Evolutionary conservation across 2,329 filamentous ascomycete species (phyloP).

Genomic region (Neobulgaria alba): DNA sequence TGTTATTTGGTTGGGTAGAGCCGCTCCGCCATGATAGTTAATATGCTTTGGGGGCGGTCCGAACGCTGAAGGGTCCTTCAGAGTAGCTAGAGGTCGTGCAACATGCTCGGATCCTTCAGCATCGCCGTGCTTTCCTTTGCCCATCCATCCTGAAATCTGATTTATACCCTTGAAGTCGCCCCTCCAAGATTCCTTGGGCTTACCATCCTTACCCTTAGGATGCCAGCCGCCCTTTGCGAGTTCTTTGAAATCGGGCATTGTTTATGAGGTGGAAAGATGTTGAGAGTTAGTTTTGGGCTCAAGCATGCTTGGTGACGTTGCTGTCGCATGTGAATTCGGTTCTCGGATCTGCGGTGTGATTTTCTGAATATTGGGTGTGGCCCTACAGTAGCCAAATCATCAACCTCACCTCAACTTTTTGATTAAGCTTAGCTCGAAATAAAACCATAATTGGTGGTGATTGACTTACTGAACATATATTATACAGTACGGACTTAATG

Average conservation of each 20-base stretch:
- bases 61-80: constrained; percentile 58
- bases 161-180: constrained; percentile 29
- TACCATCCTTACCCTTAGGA: constrained; percentile 42
- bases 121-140: constrained; percentile 26
- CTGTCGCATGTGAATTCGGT: too few species aligned
- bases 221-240: constrained; percentile 45
- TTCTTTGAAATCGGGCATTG: constrained; percentile 39
- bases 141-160: constrained; percentile 30
- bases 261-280: constrained; percentile 1
- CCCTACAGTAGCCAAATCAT: too few species aligned
- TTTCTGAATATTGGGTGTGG: too few species aligned
- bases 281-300: too few species aligned
- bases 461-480: too few species aligned
- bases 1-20: constrained; percentile 20
- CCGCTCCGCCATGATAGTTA: constrained; percentile 25
- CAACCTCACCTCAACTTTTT: too few species aligned
- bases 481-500: too few species aligned
- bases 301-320: too few species aligned
- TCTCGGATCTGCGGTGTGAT: too few species aligned
- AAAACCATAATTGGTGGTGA: too few species aligned
- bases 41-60: constrained; percentile 55
- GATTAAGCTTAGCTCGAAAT: too few species aligned
- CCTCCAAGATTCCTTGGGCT: constrained; percentile 41
- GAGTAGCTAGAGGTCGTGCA: constrained; percentile 43
- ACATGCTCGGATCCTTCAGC: constrained; percentile 18